Conservation (phyloP, 176 grass and related monocot species). For the Triticum dicoccoides region DNA sequence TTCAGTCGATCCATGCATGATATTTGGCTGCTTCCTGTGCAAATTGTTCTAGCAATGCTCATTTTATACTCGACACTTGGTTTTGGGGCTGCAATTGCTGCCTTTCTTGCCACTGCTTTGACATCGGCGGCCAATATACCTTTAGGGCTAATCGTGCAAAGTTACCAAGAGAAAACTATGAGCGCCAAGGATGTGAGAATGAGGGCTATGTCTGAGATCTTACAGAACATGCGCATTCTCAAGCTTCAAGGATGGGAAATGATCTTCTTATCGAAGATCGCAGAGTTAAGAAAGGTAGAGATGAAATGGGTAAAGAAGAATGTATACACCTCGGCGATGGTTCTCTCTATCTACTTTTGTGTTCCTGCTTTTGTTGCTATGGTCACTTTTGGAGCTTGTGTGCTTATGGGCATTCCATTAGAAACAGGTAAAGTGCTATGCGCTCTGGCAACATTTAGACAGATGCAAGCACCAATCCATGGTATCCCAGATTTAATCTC, state of each 20-base stretch:
- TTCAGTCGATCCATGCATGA: constrained; percentile 67
- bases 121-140: constrained; percentile 56
- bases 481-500: constrained; percentile 46
- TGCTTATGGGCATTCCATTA: constrained; percentile 41
- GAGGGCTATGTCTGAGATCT: constrained; percentile 54
- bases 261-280: not conserved
- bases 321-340: constrained; percentile 39
- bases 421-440: constrained; percentile 32
- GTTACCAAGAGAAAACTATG: constrained; percentile 57
- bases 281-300: constrained; percentile 58
- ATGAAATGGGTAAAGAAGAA: constrained; percentile 48
- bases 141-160: constrained; percentile 38
- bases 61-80: constrained; percentile 59
- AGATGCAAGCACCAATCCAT: constrained; percentile 60
- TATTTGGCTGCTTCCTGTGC: not conserved
- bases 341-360: constrained; percentile 46
- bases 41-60: constrained; percentile 52
- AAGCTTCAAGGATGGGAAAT: constrained; percentile 86
- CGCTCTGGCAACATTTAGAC: constrained; percentile 57
- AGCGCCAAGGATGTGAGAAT: constrained; percentile 58
- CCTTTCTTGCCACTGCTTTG: constrained; percentile 22
- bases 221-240: constrained; percentile 31
- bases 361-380: constrained; percentile 62
- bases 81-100: not conserved
- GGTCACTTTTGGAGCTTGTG: constrained; percentile 53